phyloP scores from a whole-genome alignment of 2,329 filamentous ascomycete genomes.

The Neoscytalidium dimidiatum region DNA sequence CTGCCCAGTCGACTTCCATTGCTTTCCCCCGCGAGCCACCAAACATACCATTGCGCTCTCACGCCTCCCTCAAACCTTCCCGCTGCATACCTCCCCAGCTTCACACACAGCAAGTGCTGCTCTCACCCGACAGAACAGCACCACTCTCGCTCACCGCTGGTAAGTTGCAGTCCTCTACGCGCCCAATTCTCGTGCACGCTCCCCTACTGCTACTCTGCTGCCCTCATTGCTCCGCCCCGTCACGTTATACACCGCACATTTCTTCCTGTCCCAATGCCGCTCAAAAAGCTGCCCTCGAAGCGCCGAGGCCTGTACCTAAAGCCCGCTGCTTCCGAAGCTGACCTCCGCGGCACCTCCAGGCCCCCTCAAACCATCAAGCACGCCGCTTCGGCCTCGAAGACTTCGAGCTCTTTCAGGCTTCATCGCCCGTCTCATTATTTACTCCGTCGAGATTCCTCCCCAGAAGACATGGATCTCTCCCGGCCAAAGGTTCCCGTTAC shows the following conservation, averaged over 20 bases:
- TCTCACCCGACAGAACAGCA: background rate
- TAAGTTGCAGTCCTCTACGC: background rate
- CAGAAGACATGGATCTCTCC: constrained; percentile 15
- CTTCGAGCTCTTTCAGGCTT: constrained; percentile 1
- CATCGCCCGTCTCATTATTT: constrained; percentile 17
- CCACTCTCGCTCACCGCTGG: background rate
- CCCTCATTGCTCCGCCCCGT: background rate
- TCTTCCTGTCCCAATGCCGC: constrained; percentile 8
- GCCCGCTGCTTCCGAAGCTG: constrained; percentile 16
- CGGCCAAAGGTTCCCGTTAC: constrained; percentile 40
- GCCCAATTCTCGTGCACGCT: background rate
- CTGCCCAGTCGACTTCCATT: background rate
- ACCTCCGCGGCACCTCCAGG: constrained; percentile 5
- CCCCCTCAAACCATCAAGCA: constrained; percentile 14
- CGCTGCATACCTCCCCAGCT: background rate
- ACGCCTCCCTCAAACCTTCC: background rate
- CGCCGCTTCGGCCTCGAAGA: background rate
- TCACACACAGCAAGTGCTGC: constrained; percentile 2
- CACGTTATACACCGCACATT: background rate
- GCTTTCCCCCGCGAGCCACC: background rate
- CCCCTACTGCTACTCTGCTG: background rate
- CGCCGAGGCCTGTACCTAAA: background rate
- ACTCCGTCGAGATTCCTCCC: background rate
- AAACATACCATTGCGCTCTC: background rate
- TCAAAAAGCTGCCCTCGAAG: constrained; percentile 1